Evolutionary conservation across 2,329 filamentous ascomycete species (phyloP).

Genomic region (Penicillium sp.): DNA sequence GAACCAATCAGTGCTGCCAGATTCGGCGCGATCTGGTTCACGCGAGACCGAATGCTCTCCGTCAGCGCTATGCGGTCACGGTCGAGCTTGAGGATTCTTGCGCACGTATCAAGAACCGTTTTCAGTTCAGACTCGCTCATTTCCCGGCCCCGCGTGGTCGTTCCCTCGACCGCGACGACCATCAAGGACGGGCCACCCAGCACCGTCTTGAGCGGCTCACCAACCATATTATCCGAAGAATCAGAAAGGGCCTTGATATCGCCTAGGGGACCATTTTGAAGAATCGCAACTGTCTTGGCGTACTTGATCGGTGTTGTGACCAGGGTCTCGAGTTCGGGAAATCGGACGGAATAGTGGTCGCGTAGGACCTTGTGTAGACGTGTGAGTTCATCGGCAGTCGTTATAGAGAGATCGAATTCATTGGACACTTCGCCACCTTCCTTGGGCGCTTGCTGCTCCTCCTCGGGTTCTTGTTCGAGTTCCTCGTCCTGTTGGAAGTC

Average conservation of each 20-base stretch:
- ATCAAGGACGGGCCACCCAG: constrained; percentile 88
- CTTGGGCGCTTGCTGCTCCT: constrained; percentile 54
- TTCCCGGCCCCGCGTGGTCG: constrained; percentile 77
- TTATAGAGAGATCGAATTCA: constrained; percentile 83
- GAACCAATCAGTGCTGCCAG: constrained; percentile 87
- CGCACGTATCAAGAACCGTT: constrained; percentile 72
- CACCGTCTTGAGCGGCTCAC: constrained; percentile 71
- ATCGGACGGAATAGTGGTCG: constrained; percentile 91
- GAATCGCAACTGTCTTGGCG: constrained; percentile 87
- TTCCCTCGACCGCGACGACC: constrained; percentile 93
- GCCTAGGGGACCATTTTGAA: constrained; percentile 88
- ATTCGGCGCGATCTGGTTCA: constrained; percentile 95
- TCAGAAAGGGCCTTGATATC: constrained; percentile 77
- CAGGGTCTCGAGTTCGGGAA: constrained; percentile 86
- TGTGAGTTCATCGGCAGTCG: constrained; percentile 88
- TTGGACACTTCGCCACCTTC: constrained; percentile 68
- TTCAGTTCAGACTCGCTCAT: constrained; percentile 73
- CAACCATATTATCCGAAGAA: constrained; percentile 74
- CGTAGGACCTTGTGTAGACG: constrained; percentile 94
- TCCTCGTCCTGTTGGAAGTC: constrained; percentile 61
- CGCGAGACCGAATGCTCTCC: constrained; percentile 93
- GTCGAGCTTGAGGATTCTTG: constrained; percentile 85
- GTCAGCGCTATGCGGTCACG: constrained; percentile 81
- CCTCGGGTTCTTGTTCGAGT: constrained; percentile 57
- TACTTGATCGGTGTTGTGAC: constrained; percentile 92